Evolutionary conservation across 495 filamentous ascomycete species (phyloP), one percentile per base, ranked within the genome.

Genomic region (Penicillium riverlandense): DNA sequence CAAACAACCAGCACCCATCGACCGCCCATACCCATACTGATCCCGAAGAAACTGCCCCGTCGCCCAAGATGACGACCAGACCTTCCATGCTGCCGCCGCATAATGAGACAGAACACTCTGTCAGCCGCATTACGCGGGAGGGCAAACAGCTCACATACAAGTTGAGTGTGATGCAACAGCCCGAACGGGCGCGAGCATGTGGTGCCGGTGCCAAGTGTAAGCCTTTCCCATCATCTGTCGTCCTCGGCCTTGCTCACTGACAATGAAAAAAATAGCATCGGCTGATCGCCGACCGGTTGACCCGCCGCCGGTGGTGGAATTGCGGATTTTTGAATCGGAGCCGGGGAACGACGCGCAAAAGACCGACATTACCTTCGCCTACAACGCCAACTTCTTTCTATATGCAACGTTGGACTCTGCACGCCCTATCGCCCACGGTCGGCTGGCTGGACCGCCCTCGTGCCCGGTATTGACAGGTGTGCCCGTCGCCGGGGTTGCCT

Each of bases 351-450:
- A 76, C 14, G 47, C 65, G 40, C 66, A 67, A 35, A 74, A 61
- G 41, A 80, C 79, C 43, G 86, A 92, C 52, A 85, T 96, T 55
- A 97, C 92, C 7, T 95, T 92, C 60, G 74, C 80, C 44, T 90
- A 96, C 67, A 91, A 95, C 57, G 90, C 91, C 57, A 95, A 95
- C 66, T 98, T 96, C 76, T 96, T 98, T 69, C 85, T 96, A 40
- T 98, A 86, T 56, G 90, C 90, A 7, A 95, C 90, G 0, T 76
- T 98, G 46, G 90, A 96, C 49, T 79, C 86, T 52, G 88, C 88
- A 11, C 86, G 92, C 9, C 77, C 80, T 12, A 89, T 96, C 53
- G 88, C 89, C 3, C 86, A 91, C 44, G 85, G 84, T 28, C 84
- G 90, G 36, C 76, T 85, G 35, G 75, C 78, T 15, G 74, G 79